Evolutionary conservation across 129 eudicot species (phyloP).

Genomic region (Glebionis coronaria): DNA sequence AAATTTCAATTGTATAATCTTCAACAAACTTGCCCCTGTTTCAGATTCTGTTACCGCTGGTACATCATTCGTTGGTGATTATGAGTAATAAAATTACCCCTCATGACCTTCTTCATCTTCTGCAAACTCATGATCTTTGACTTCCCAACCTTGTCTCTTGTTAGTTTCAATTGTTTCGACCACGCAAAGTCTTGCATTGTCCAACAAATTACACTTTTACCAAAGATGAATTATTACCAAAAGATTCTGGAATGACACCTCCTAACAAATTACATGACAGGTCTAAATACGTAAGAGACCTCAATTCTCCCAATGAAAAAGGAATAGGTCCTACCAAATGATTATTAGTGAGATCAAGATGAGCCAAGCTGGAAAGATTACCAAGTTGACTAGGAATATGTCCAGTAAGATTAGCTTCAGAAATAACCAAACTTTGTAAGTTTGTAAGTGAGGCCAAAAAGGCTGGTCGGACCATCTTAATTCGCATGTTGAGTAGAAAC

Average conservation of each 20-base stretch:
- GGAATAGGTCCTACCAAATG: conserved; percentile 18
- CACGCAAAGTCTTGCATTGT: conserved; percentile 20
- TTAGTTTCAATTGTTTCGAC: no score
- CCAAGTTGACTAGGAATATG: conserved; percentile 25
- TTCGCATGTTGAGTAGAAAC: no score
- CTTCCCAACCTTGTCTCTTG: no score
- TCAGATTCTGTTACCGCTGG: no score
- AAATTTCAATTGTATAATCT: no score
- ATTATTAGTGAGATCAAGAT: conserved; percentile 20
- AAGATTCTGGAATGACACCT: conserved; percentile 16
- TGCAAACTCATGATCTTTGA: no score
- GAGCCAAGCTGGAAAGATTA: conserved; percentile 19
- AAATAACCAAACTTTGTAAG: conserved; percentile 14
- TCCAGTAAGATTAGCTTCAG: conserved; percentile 3
- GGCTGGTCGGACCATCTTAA: conserved; percentile 9
- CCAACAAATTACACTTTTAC: conserved; percentile 18
- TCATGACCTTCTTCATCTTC: no score
- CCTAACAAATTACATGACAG: neutral
- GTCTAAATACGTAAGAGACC: conserved; percentile 12
- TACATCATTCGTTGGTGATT: no score
- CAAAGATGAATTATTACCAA: conserved; percentile 19
- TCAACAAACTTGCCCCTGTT: no score
- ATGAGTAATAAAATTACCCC: no score
- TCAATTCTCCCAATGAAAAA: neutral
- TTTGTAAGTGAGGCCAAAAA: conserved; percentile 24